Evolutionary conservation across 2,329 filamentous ascomycete genomes (phyloP).

Genomic region (Chaetomium globosum): DNA sequence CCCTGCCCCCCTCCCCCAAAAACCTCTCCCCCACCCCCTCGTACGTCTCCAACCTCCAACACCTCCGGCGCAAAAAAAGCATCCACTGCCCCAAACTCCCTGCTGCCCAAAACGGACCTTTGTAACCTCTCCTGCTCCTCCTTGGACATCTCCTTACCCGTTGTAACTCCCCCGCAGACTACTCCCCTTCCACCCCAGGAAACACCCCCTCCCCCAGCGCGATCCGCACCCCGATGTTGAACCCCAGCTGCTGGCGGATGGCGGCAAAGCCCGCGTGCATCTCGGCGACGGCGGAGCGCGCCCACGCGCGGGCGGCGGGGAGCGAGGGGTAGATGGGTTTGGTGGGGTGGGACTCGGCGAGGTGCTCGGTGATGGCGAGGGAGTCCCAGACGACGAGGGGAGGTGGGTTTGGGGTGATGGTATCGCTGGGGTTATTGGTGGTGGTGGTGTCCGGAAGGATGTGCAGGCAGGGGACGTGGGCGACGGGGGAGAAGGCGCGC

Average conservation of each 20-base stretch:
- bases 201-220: slow-evolving; percentile 37
- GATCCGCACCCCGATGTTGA: slow-evolving; percentile 48
- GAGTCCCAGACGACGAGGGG: slow-evolving; percentile 50
- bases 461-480: slow-evolving; percentile 49
- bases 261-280: slow-evolving; percentile 51
- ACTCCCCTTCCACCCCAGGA: slow-evolving; percentile 28
- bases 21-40: slow-evolving; percentile 36
- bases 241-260: slow-evolving; percentile 48
- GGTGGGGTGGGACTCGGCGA: slow-evolving; percentile 48
- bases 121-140: slow-evolving; percentile 47
- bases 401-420: not conserved
- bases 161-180: slow-evolving; percentile 43
- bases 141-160: slow-evolving; percentile 45
- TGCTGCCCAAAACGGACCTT: slow-evolving; percentile 48
- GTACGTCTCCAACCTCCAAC: slow-evolving; percentile 45
- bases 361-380: slow-evolving; percentile 52
- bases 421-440: not conserved
- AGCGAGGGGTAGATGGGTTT: slow-evolving; percentile 46
- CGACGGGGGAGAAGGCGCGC: slow-evolving; percentile 45
- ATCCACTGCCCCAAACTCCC: slow-evolving; percentile 45
- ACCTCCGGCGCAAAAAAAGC: slow-evolving; percentile 50
- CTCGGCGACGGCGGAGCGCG: slow-evolving; percentile 49
- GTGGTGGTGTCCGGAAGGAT: slow-evolving; percentile 30
- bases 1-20: slow-evolving; percentile 39
- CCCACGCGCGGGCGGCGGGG: slow-evolving; percentile 46